Conservation (phyloP, 192 early-diverging fungal genomes). For the Backusella tarrabulga region DNA sequence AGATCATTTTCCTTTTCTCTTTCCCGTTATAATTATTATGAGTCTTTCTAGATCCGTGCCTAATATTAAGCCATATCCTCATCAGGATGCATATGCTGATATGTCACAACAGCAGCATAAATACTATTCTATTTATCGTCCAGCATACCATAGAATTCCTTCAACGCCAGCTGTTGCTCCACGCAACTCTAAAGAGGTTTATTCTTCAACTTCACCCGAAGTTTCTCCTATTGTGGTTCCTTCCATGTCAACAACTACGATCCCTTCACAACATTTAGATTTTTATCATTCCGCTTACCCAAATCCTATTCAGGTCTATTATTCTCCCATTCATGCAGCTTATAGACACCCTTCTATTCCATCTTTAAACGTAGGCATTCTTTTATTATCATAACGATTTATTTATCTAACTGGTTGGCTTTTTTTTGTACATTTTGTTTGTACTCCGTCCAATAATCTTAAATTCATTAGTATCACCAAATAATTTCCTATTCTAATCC, state of each 20-base stretch:
- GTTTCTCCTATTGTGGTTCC: constrained; percentile 19
- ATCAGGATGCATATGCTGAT: constrained; percentile 6
- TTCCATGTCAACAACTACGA: constrained; percentile 6
- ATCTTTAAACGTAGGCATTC: constrained; percentile 10
- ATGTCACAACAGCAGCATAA: constrained; percentile 1
- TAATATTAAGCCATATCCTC: constrained; percentile 17
- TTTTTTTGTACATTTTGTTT: constrained; percentile 7
- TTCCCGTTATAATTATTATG: constrained; percentile 2
- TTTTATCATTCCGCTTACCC: constrained; percentile 11
- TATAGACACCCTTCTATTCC: constrained; percentile 2
- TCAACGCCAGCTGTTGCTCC: constrained; percentile 14
- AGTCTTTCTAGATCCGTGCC: constrained; percentile 20
- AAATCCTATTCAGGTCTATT: constrained; percentile 4
- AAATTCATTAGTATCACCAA: constrained; percentile 9
- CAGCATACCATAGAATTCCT: constrained; percentile 9
- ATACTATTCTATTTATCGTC: constrained; percentile 10
- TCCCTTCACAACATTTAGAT: constrained; percentile 3
- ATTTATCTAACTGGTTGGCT: constrained; percentile 7
- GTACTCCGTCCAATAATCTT: neutral
- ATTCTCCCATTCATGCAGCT: neutral
- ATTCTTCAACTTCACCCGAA: constrained; percentile 2
- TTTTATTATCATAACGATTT: constrained; percentile 1
- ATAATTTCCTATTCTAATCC: constrained; percentile 5
- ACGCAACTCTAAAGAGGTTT: neutral
- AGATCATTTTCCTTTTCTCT: neutral